Conservation (phyloP, 2,329 filamentous ascomycete species). For the Pyrenophora tritici-repentis region DNA sequence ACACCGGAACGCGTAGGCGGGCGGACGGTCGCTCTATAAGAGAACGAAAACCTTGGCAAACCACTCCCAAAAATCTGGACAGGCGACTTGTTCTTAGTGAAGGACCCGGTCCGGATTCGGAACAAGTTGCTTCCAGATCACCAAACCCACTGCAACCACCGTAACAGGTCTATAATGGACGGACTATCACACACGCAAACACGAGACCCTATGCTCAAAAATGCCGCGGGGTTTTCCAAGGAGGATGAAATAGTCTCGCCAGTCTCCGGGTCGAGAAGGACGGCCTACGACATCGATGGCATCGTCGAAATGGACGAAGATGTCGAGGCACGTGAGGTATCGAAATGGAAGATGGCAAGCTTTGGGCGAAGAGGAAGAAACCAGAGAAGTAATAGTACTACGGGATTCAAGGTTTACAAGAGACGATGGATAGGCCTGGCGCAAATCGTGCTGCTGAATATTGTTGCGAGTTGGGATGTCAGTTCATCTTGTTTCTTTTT, state of each 20-base stretch:
- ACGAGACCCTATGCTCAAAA: slow-evolving; percentile 19
- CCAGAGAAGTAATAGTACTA: slow-evolving; percentile 33
- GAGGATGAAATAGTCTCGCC: slow-evolving; percentile 3
- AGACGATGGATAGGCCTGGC: slow-evolving; percentile 85
- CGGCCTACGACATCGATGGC: slow-evolving; percentile 7
- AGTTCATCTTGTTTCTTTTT: slow-evolving; percentile 50
- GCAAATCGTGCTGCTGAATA: slow-evolving; percentile 85
- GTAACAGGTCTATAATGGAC: slow-evolving; percentile 19
- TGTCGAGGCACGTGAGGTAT: background rate
- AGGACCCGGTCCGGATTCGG: too few relatives aligned
- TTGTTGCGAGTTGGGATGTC: slow-evolving; percentile 95
- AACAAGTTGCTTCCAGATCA: too few relatives aligned
- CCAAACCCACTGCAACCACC: too few relatives aligned
- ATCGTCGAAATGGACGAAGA: background rate
- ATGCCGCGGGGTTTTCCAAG: slow-evolving; percentile 5
- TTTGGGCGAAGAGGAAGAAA: slow-evolving; percentile 8
- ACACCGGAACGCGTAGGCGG: too few relatives aligned
- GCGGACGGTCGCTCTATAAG: too few relatives aligned
- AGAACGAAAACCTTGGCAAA: too few relatives aligned
- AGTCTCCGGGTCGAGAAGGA: background rate
- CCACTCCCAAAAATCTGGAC: too few relatives aligned
- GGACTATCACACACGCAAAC: slow-evolving; percentile 18
- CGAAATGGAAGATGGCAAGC: slow-evolving; percentile 1
- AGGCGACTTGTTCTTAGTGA: too few relatives aligned
- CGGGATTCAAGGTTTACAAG: slow-evolving; percentile 68